Percentiles rank a stretch among this genome's conserved stretches.
These are phyloP conservation scores for Blastobotrys mokoenaii DNA, from an alignment of 805 yeast species.

Conservation along the genomic window DNA sequence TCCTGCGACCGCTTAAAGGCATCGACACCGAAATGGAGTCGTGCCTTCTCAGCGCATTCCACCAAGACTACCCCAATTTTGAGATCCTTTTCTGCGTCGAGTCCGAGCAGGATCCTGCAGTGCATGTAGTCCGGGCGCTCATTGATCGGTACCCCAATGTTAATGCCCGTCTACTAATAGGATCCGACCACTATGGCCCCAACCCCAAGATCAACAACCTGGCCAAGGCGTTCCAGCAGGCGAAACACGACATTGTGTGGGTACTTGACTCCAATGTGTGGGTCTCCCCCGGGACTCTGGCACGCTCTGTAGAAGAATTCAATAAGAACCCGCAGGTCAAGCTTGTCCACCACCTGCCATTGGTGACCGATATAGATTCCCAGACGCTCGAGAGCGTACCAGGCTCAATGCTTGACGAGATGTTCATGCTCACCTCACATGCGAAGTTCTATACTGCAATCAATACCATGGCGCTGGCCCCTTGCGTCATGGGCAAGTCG, in stretches of 20 bases:
- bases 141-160: conserved; percentile 46
- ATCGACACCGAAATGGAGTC: conserved; percentile 64
- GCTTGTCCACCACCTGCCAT: conserved; percentile 75
- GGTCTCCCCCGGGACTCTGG: conserved; percentile 57
- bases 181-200: conserved; percentile 53
- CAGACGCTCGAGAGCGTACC: conserved; percentile 25
- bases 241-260: conserved; percentile 73
- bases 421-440: conserved; percentile 78
- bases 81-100: conserved; percentile 77
- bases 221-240: conserved; percentile 65
- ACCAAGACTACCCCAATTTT: conserved; percentile 61
- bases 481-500: conserved; percentile 88
- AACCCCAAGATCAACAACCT: conserved; percentile 85
- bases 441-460: conserved; percentile 76
- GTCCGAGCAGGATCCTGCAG: conserved; percentile 51
- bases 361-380: conserved; percentile 32
- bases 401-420: conserved; percentile 73
- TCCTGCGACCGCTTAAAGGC: conserved; percentile 77
- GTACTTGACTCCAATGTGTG: conserved; percentile 80
- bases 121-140: conserved; percentile 45
- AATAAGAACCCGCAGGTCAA: conserved; percentile 36
- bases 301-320: conserved; percentile 49
- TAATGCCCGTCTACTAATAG: conserved; percentile 52
- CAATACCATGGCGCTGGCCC: conserved; percentile 66
- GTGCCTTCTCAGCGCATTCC: conserved; percentile 60